Evolutionary conservation across 768 basidiomycete species (phyloP), one percentile per base, ranked within the genome.

Genomic region (Termitomyces sp.): DNA sequence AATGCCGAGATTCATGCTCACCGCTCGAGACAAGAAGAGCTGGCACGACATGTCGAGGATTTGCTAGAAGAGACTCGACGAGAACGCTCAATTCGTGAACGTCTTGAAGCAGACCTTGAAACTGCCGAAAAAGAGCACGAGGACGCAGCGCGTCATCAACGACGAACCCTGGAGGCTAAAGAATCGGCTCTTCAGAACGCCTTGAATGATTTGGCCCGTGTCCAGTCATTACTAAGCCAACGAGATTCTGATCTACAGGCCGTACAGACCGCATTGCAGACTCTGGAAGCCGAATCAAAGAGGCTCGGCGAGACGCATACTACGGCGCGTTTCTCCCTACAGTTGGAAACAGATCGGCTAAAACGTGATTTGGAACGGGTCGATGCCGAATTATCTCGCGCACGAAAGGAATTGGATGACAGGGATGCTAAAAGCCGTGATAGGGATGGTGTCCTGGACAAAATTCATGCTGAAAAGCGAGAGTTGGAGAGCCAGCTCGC

Each of bases 281-380:
- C 76, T 1, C 70, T 90, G 48, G 93, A 97, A 66, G 75, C 78
- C 29, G 92, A 94, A 69, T 84, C 86, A 24, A 87, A 87, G 72
- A 80, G 84, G 57, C 79, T 87, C 0, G 95, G 95, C 22, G 92
- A 96, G 72, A 84, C 86, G 13, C 89, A 90, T 65, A 88, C 88
- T 0, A 87, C 86, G 3, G 88, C 93, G 24, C 79, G 85, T 45
- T 92, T 93, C 75, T 90, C 90, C 0, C 73, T 98, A 33, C 92
- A 97, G 69, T 81, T 98, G 20, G 95, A 99, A 70, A 78, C 90
- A 1, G 96, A 98, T 61, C 76, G 93, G 2, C 73, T 94, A 50
- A 87, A 87, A 69, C 81, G 94, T 29, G 96, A 99, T 66, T 65
- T 97, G 41, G 86, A 87, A 61, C 76, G 90, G 3, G 76, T 88